Base-by-base conservation (phyloP, 2,329 filamentous ascomycete genomes). In the Diaporthe citrichinensis region DNA sequence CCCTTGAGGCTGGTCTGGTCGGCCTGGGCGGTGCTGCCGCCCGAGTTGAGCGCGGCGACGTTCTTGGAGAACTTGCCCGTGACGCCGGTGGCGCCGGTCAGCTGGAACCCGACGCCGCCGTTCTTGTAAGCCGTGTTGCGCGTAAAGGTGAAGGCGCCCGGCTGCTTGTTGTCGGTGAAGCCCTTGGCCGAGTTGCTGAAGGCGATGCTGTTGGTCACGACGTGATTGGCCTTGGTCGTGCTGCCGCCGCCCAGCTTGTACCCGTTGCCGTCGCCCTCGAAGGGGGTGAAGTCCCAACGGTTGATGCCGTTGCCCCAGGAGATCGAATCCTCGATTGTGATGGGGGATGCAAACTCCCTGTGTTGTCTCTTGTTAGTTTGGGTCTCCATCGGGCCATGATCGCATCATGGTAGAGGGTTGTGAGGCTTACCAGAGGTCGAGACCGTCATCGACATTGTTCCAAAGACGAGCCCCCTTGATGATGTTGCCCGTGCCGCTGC, bases 371-470 rank as follows among this genome's bases (percentile, higher is more conserved):
- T 6, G 1, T 71, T n/a, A 74, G 72, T 3, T 1, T 15, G 5
- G 23, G 0, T 39, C 31, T 28, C 14, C 3, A 25, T 36, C 36
- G 1, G 28, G 44, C 2, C 2, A 34, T 8, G 8, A 3, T 34
- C 4, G 17, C 7, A 14, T 34, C 62, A 46, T 17, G 10, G 14
- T 15, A 4, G n/a, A 15, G 12, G 31, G 3, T 17, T 23, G 2
- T 3, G 7, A 31, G 3, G 4, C 81, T 80, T 34, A 77, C 78
- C 78, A 82, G 2, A 82, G 53, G 17, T 82, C 81, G 0, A 82
- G 77, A 1, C 87, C 87, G 71, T 89, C 87, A 53, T 89, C 87
- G 9, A 88, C 87, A 44, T 89, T 89, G 72, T 89, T 84, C 86
- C 86, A 89, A 0, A 88, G 82, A 25, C 87, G 84, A 0, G 86